A percentile compares a stretch with the other conserved stretches of the same genome.
Conservation (phyloP, 2,329 filamentous ascomycete species). For the Sarocladium oryzae region DNA sequence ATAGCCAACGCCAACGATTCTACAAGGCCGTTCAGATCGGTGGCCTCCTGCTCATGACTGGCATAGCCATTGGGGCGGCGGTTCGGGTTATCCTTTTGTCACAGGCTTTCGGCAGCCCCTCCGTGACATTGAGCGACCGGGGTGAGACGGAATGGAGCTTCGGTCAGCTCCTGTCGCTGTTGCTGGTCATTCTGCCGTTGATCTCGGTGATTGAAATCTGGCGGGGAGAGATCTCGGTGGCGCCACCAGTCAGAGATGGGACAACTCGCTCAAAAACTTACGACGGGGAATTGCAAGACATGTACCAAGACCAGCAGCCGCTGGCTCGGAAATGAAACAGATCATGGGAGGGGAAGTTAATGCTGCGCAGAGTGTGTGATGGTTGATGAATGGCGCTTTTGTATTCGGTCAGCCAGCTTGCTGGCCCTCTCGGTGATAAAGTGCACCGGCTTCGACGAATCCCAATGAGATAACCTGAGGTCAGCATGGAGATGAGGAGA, state of each 20-base stretch:
- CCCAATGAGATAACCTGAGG: not conserved
- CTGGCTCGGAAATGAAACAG: not conserved
- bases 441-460: not conserved
- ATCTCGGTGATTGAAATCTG: conserved; percentile 55
- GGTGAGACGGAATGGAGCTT: conserved; percentile 56
- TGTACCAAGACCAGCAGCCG: not conserved
- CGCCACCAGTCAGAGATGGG: conserved; percentile 34
- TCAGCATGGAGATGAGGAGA: too few species aligned
- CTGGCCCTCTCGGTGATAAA: not conserved
- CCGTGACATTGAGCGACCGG: conserved; percentile 41
- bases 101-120: conserved; percentile 52
- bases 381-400: not conserved
- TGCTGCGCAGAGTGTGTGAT: not conserved
- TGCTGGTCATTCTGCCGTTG: conserved; percentile 53
- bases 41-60: conserved; percentile 48
- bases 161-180: conserved; percentile 53
- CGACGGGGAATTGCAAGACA: conserved; percentile 28
- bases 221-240: conserved; percentile 40
- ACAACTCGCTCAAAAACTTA: conserved; percentile 20
- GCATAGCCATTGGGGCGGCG: conserved; percentile 52
- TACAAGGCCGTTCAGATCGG: conserved; percentile 47
- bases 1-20: conserved; percentile 46
- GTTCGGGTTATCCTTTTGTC: conserved; percentile 50
- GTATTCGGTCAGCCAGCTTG: not conserved
- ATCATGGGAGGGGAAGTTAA: not conserved